Base-by-base conservation (phyloP, 768 basidiomycete genomes). In the Tubosaeta sp. region DNA sequence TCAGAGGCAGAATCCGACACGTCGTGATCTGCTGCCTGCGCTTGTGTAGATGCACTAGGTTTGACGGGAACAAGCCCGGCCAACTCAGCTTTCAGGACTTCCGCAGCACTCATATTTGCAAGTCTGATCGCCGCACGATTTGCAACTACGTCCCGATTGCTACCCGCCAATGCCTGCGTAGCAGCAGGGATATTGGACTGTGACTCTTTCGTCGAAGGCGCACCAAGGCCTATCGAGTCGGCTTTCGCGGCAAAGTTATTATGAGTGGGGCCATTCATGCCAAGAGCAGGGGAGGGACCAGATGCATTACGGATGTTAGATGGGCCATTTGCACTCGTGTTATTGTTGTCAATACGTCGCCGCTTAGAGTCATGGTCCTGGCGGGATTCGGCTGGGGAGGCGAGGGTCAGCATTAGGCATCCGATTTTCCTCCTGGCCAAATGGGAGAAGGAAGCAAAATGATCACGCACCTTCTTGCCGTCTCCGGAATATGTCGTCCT, bases 41-140 rank as follows among this genome's bases (percentile, higher is more conserved):
- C 76, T 52, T 75, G 59, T 45, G 66, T 60, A 44, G 64, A 65
- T 52, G 64, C 62, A 19, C 69, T 65, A 13, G 70, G 59, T 59
- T 74, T 76, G 46, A 74, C 66, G 12, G 78, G 73, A 48, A 69
- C 57, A 42, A 75, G 65, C 19, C 83, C 81, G 58, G 85, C 80
- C 57, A 97, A 70, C 70, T 97, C 91, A 47, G 91, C 93, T 72
- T 91, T 95, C 62, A 98, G 77, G 68, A 86, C 81, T 67, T 98
- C 91, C 50, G 95, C 95, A 42, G 95, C 95, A 74, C 84, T 91
- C 84, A 98, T 83, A 66, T 98, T 98, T 27, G 95, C 95, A 82
- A 95, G 85, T 54, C 95, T 84, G 58, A 97, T 91, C 25, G 89
- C 91, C 57, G 83, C 82, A 38, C 92, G 83, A 69, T 95, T 95